Conservation (phyloP, 1,284 basidiomycete genomes). For the Cutaneotrichosporon mucoides region DNA sequence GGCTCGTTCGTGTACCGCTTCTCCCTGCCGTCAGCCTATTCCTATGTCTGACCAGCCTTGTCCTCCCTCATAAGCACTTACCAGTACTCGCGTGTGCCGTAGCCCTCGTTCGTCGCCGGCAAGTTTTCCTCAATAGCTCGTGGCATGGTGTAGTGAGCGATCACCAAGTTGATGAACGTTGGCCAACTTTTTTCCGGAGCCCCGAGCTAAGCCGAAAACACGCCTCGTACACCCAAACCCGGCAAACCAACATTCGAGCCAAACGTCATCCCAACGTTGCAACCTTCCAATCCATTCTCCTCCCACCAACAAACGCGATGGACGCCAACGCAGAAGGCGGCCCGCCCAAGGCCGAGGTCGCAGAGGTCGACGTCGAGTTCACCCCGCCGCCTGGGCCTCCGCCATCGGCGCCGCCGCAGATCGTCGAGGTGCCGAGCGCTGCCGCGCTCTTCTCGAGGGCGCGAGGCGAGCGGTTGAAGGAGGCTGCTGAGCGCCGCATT, state of each 20-base stretch:
- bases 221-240: not conserved
- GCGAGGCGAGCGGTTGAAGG: not conserved
- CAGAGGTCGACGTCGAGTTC: slow-evolving; percentile 43
- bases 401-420: not conserved
- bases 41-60: too few relatives aligned
- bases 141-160: slow-evolving; percentile 3
- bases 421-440: not conserved
- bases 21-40: slow-evolving; percentile 50
- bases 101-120: slow-evolving; percentile 67
- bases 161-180: too few relatives aligned
- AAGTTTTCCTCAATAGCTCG: slow-evolving; percentile 48
- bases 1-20: slow-evolving; percentile 64
- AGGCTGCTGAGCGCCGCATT: not conserved
- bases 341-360: slow-evolving; percentile 34
- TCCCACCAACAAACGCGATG: slow-evolving; percentile 22
- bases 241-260: not conserved
- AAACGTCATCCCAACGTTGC: not conserved
- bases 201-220: not conserved
- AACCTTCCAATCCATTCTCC: not conserved
- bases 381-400: not conserved
- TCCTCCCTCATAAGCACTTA: slow-evolving; percentile 33
- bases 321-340: slow-evolving; percentile 43
- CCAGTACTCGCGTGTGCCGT: slow-evolving; percentile 73
- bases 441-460: not conserved
- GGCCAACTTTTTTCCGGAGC: not conserved